phyloP scores from a whole-genome alignment of 2,329 filamentous ascomycete species.

The Talaromyces amestolkiae region DNA sequence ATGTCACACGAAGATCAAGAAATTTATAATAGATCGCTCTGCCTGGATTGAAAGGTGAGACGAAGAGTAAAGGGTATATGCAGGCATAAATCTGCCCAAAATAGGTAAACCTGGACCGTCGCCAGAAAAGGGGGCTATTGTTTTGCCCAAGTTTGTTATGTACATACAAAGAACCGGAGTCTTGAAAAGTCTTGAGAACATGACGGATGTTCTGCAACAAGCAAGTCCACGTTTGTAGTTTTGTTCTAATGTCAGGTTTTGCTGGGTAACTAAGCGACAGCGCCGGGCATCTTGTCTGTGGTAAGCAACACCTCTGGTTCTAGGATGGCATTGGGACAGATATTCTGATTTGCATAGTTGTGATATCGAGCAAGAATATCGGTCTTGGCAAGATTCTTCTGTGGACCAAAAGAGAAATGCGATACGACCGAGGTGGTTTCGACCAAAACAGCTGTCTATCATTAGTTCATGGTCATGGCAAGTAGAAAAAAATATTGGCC shows the following conservation, averaged over 20 bases:
- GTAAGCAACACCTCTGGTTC: conserved; percentile 15
- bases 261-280: background rate
- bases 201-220: background rate
- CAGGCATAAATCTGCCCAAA: background rate
- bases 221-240: background rate
- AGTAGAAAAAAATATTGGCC: background rate
- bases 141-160: background rate
- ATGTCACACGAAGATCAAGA: background rate
- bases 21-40: background rate
- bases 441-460: conserved; percentile 11
- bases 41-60: too few species aligned
- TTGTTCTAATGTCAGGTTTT: background rate
- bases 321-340: conserved; percentile 15
- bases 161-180: background rate
- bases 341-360: conserved; percentile 16
- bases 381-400: conserved; percentile 18
- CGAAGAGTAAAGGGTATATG: background rate
- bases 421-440: conserved; percentile 18
- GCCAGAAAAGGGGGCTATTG: background rate
- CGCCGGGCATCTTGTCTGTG: conserved; percentile 2
- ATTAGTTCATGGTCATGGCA: background rate
- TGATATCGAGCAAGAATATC: conserved; percentile 19
- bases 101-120: background rate
- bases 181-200: background rate
- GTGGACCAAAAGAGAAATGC: conserved; percentile 18